A percentile compares a stretch with the other conserved stretches of the same genome.
phyloP scores from a whole-genome alignment of 169 alveolate genomes.

The Ichthyophthirius multifiliis region DNA sequence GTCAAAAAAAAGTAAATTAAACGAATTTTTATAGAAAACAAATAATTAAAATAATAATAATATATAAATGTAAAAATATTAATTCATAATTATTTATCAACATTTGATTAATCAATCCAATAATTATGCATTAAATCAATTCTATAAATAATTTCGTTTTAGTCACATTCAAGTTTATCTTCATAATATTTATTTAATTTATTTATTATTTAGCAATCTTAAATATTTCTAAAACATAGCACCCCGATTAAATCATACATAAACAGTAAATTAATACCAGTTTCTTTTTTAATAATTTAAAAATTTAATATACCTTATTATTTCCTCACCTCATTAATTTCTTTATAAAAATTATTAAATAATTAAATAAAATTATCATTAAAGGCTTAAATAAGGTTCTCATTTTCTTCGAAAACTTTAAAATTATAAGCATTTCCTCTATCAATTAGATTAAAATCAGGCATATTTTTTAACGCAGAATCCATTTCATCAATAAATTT shows the following conservation, averaged over 20 bases:
- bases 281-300: not conserved
- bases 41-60: too few relatives aligned
- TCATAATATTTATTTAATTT: not conserved
- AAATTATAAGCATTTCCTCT: conserved; percentile 29
- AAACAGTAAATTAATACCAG: not conserved
- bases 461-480: conserved; percentile 9
- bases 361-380: conserved; percentile 27
- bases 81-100: too few relatives aligned
- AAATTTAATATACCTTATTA: not conserved
- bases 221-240: not conserved
- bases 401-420: conserved; percentile 23
- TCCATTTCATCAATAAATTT: conserved; percentile 8
- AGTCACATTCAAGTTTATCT: not conserved
- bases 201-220: not conserved
- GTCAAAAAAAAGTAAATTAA: too few relatives aligned
- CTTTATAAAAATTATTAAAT: not conserved
- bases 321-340: not conserved
- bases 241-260: not conserved
- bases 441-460: not conserved
- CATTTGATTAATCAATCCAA: too few relatives aligned
- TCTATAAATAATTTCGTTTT: not conserved
- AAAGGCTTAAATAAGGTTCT: conserved; percentile 8
- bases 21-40: too few relatives aligned
- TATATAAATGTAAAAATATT: too few relatives aligned
- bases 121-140: not conserved